These are phyloP conservation scores for Geotrichum klebahnii DNA, from an alignment of 1,139 yeast species.

Conservation along the genomic window DNA sequence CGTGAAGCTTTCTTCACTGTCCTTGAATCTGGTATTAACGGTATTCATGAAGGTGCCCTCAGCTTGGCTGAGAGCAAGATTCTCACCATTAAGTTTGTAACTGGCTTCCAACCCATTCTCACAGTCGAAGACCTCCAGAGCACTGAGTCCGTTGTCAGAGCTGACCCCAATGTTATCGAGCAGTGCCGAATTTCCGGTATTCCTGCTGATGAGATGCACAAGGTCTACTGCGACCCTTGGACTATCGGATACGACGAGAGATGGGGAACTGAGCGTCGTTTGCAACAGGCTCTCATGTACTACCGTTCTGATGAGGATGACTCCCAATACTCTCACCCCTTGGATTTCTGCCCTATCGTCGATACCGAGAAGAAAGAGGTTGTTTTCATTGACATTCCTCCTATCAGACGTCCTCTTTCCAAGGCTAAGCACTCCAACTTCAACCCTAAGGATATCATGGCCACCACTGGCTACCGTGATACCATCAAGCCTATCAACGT, in stretches of 20 bases:
- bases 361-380: constrained; percentile 68
- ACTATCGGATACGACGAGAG: constrained; percentile 81
- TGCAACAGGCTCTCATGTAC: constrained; percentile 78
- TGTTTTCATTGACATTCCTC: constrained; percentile 68
- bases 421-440: constrained; percentile 64
- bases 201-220: constrained; percentile 61
- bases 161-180: constrained; percentile 64
- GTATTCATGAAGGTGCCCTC: constrained; percentile 66
- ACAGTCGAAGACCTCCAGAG: constrained; percentile 62
- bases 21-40: constrained; percentile 54
- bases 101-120: constrained; percentile 68
- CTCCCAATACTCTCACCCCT: constrained; percentile 77
- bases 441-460: constrained; percentile 60
- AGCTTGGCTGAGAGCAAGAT: constrained; percentile 51
- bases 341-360: constrained; percentile 77
- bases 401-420: constrained; percentile 67
- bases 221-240: constrained; percentile 82
- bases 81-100: constrained; percentile 47
- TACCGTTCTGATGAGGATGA: constrained; percentile 75
- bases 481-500: constrained; percentile 61
- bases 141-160: constrained; percentile 63
- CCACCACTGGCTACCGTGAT: constrained; percentile 56
- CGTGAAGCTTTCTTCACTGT: constrained; percentile 65
- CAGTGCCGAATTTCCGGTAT: constrained; percentile 70
- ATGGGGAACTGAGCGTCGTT: constrained; percentile 74